Conservation (phyloP, 1,284 basidiomycete genomes). For the Pyrrhoderma noxium region DNA sequence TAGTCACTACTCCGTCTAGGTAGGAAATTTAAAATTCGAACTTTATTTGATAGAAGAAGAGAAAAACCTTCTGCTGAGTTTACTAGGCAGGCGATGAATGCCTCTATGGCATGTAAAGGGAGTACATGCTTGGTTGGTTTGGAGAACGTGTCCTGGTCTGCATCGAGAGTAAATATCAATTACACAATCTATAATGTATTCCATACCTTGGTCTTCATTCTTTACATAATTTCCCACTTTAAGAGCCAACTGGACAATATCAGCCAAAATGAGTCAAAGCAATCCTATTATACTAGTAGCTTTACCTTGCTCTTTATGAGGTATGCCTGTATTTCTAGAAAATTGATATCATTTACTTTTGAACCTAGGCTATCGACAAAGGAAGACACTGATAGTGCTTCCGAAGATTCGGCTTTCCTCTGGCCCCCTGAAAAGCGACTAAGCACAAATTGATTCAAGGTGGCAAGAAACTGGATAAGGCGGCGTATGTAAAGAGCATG, state of each 20-base stretch:
- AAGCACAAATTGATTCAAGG: conserved; percentile 50
- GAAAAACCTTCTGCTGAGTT: conserved; percentile 73
- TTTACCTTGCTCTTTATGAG: conserved; percentile 80
- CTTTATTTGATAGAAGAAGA: conserved; percentile 18
- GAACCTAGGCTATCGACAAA: conserved; percentile 63
- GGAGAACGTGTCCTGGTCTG: no score
- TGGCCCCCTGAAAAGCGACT: conserved; percentile 38
- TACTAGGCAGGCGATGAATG: conserved; percentile 78
- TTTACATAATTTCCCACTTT: conserved; percentile 81
- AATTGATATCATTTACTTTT: conserved; percentile 67
- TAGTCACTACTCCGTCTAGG: conserved; percentile 58
- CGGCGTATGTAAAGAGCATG: conserved; percentile 81
- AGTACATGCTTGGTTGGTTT: conserved; percentile 37
- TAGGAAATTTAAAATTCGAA: conserved; percentile 3
- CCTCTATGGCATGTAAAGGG: conserved; percentile 79
- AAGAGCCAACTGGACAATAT: conserved; percentile 44
- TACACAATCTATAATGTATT: background rate
- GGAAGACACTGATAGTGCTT: conserved; percentile 55
- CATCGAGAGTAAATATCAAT: conserved; percentile 16
- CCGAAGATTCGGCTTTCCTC: conserved; percentile 27
- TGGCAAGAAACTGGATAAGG: conserved; percentile 64
- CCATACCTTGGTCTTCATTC: conserved; percentile 48
- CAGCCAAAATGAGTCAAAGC: conserved; percentile 5
- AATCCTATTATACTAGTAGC: conserved; percentile 27
- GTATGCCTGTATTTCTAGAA: conserved; percentile 80